Percentiles rank a stretch among this genome's conserved stretches.
phyloP scores from a whole-genome alignment of 257 asterid species.

The Mitragyna speciosa region DNA sequence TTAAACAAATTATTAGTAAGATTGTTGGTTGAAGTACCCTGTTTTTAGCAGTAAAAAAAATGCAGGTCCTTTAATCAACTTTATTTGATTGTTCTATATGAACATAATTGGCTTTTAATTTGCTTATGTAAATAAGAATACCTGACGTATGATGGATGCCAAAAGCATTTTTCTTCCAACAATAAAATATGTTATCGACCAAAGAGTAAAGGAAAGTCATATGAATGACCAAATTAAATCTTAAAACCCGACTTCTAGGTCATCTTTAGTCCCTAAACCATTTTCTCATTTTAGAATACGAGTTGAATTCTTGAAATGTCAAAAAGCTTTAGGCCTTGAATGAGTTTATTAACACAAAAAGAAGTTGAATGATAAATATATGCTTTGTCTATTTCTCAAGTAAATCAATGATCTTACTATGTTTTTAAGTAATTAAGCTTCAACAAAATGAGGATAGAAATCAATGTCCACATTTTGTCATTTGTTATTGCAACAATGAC shows the following conservation, averaged over 20 bases:
- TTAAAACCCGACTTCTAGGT: not conserved
- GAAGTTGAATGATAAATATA: not conserved
- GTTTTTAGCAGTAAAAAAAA: too few species aligned
- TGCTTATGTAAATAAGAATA: not conserved
- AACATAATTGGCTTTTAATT: not conserved
- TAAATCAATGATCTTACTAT: too few species aligned
- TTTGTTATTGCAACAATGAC: not conserved
- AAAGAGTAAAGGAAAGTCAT: not conserved
- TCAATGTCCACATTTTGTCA: not conserved
- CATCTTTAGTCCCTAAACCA: not conserved
- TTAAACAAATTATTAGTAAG: too few species aligned
- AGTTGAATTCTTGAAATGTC: not conserved
- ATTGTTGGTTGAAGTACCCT: too few species aligned
- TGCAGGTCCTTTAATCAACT: too few species aligned
- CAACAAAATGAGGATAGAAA: not conserved
- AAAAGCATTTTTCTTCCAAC: not conserved
- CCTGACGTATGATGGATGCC: not conserved
- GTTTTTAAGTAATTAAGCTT: too few species aligned
- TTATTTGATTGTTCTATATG: not conserved
- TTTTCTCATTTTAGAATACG: too few species aligned
- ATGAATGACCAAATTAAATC: not conserved
- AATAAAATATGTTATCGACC: not conserved
- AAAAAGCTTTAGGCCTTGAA: not conserved
- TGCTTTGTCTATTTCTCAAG: not conserved
- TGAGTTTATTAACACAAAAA: too few species aligned